Evolutionary conservation across 192 early-diverging fungal genomes (phyloP).

Genomic region (Coemansia sp.): DNA sequence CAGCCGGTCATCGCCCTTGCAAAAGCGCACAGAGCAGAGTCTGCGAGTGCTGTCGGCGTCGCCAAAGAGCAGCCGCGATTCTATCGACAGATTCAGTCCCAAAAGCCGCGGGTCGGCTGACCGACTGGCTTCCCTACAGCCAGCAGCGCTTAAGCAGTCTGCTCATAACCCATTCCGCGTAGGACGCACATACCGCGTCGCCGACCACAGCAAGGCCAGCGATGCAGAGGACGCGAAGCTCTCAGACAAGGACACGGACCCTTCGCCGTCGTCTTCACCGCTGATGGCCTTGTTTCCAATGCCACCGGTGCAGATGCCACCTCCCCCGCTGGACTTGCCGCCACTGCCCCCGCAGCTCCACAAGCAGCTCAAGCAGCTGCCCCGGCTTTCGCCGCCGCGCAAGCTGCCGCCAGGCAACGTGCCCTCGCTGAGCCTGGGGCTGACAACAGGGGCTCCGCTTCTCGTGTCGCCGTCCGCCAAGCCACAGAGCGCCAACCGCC

Average conservation of each 20-base stretch:
- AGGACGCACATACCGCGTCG: slow-evolving; percentile 43
- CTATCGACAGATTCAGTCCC: slow-evolving; percentile 39
- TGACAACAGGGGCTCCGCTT: slow-evolving; percentile 13
- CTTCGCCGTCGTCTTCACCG: slow-evolving; percentile 39
- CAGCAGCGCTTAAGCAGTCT: slow-evolving; percentile 15
- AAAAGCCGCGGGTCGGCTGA: slow-evolving; percentile 36
- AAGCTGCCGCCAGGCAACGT: slow-evolving; percentile 35
- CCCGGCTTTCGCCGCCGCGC: slow-evolving; percentile 50
- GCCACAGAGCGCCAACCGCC: slow-evolving; percentile 41
- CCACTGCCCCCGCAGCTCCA: slow-evolving; percentile 43
- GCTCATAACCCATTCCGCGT: slow-evolving; percentile 33
- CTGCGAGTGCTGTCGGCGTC: slow-evolving; percentile 12
- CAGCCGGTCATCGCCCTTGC: slow-evolving; percentile 32
- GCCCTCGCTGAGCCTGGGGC: slow-evolving; percentile 34
- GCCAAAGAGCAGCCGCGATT: slow-evolving; percentile 32
- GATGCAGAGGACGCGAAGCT: slow-evolving; percentile 15
- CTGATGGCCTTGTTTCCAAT: slow-evolving; percentile 26
- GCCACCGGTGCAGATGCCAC: slow-evolving; percentile 42
- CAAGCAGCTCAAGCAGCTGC: slow-evolving; percentile 44
- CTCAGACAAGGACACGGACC: slow-evolving; percentile 17
- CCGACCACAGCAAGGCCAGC: slow-evolving; percentile 34
- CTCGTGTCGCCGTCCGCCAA: slow-evolving; percentile 27
- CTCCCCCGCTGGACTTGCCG: slow-evolving; percentile 40
- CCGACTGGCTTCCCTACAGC: slow-evolving; percentile 23
- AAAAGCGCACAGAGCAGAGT: slow-evolving; percentile 36